These are phyloP conservation scores for Boletus pseudopeckii DNA, from an alignment of 768 basidiomycete genomes.

Conservation along the genomic window DNA sequence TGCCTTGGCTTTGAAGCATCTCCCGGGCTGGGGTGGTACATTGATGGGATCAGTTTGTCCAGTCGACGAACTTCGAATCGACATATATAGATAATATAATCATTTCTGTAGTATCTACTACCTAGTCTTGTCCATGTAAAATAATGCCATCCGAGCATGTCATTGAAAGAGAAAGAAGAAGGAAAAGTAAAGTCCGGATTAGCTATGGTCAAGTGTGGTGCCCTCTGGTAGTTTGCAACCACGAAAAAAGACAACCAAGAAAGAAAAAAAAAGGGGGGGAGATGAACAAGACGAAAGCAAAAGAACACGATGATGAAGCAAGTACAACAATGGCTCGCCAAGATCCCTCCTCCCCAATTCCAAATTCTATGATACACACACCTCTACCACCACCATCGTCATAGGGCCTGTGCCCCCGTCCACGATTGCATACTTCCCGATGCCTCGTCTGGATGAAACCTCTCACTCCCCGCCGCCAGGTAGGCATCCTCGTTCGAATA, in stretches of 20 bases:
- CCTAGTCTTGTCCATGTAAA: not conserved
- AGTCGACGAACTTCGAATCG: not conserved
- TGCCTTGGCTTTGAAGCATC: too few species aligned
- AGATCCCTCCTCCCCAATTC: slow-evolving; percentile 3
- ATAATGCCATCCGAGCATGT: not conserved
- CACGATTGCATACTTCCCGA: slow-evolving; percentile 19
- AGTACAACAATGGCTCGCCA: slow-evolving; percentile 21
- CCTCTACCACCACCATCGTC: not conserved
- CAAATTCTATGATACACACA: slow-evolving; percentile 18
- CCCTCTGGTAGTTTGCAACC: not conserved
- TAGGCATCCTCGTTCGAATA: not conserved
- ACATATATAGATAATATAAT: not conserved
- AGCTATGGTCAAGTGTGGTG: not conserved
- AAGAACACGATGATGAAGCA: slow-evolving; percentile 11
- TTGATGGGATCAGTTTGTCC: not conserved
- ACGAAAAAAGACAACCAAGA: too few species aligned
- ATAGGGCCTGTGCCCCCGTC: slow-evolving; percentile 19
- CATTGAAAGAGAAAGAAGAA: not conserved
- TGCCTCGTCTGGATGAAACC: not conserved
- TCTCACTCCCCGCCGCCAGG: not conserved
- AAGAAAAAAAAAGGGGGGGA: not conserved
- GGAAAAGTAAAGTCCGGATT: not conserved
- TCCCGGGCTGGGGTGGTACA: too few species aligned
- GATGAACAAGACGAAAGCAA: not conserved
- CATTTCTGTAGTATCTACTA: not conserved